Evolutionary conservation across 352 stramenopile species (phyloP), one percentile per base, ranked within the genome.

Genomic region (Pythium vanterpoolii): DNA sequence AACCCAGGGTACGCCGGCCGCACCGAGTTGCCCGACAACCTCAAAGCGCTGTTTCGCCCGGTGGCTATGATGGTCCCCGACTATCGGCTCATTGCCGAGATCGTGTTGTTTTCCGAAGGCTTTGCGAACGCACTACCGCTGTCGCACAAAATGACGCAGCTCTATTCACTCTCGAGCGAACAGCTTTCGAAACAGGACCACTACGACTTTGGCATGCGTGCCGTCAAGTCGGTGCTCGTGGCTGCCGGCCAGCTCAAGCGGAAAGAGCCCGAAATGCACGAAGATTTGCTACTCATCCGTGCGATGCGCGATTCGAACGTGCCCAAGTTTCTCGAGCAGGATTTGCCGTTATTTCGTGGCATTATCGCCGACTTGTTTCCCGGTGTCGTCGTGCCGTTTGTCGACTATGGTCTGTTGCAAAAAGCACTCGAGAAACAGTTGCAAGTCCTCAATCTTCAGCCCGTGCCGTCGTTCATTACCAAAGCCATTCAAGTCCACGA

Each of bases 261-360:
- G 0, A 97, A 96, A 46, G 93, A 98, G 45, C 93, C 86, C 1
- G 87, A 98, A 44, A 97, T 95, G 61, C 86, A 97, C 49, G 95
- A 98, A 56, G 94, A 98, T 64, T 43, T 97, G 33, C 69, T 98
- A 30, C 69, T 98, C 14, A 98, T 98, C 60, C 87, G 94, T n/a
- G 94, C 95, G 9, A 97, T 98, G 89, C 86, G 94, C 34, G 94
- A 98, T 62, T 97, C 87, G 40, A 98, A 98, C 60, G 89, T 98
- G 1, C 94, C 95, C 16, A 98, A 98, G 67, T 97, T 98, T 45
- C 78, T 98, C 13, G 85, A 98, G 70, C 88, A 98, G 45, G 95
- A 98, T 60, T 69, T 98, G 27, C 90, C 93, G 18, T 62, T 98
- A 9, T 98, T 98, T 63, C 78, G 89, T 5, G 93, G 93, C 23